Evolutionary conservation across 768 basidiomycete genomes (phyloP).

Genomic region (Rhizopogon sp.): DNA sequence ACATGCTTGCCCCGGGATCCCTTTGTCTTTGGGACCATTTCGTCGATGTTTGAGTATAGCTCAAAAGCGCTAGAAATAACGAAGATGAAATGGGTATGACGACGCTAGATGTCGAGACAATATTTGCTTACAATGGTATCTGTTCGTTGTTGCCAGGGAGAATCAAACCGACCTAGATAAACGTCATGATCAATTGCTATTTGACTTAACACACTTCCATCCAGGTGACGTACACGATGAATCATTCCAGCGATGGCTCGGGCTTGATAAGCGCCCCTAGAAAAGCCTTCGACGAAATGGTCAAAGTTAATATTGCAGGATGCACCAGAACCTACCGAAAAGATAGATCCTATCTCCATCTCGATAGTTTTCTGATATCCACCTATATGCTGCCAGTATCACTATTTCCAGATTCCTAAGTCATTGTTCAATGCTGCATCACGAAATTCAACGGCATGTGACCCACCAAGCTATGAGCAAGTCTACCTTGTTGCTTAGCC

Average conservation of each 20-base stretch:
- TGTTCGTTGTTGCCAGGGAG: slow-evolving; percentile 29
- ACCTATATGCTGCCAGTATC: slow-evolving; percentile 25
- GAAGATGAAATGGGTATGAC: not conserved
- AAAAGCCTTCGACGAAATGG: slow-evolving; percentile 27
- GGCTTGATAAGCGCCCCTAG: slow-evolving; percentile 38
- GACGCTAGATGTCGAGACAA: not conserved
- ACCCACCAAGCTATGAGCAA: slow-evolving; percentile 27
- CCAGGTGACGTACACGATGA: slow-evolving; percentile 16
- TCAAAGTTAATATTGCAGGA: not conserved
- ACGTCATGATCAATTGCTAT: not conserved
- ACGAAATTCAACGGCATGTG: not conserved
- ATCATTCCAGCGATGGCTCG: slow-evolving; percentile 34
- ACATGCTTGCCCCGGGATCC: not conserved
- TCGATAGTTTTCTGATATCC: slow-evolving; percentile 28
- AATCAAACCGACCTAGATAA: slow-evolving; percentile 28
- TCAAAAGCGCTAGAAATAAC: slow-evolving; percentile 22
- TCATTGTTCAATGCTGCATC: not conserved
- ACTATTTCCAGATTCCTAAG: slow-evolving; percentile 27
- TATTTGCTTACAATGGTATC: slow-evolving; percentile 25
- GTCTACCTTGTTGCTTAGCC: slow-evolving; percentile 20
- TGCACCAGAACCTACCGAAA: slow-evolving; percentile 24
- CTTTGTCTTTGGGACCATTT: not conserved
- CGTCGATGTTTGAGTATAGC: slow-evolving; percentile 14
- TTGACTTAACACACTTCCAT: slow-evolving; percentile 2
- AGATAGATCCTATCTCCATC: slow-evolving; percentile 30